Percentiles rank a stretch among this genome's conserved stretches.
Conservation (phyloP, 768 basidiomycete genomes). For the Tremella mesenterica region DNA sequence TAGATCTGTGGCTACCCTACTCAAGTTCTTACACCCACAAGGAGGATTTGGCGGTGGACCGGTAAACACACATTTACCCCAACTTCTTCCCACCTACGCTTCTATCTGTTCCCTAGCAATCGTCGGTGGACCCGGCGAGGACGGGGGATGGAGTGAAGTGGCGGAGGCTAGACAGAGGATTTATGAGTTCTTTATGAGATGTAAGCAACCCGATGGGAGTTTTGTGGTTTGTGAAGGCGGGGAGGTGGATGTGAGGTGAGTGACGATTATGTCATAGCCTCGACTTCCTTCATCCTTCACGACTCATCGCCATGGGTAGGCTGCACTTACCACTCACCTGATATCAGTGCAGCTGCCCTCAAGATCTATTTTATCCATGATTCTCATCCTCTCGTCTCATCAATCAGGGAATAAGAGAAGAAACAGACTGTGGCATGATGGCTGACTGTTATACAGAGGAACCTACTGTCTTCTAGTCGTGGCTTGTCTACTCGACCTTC, state of each 20-base stretch:
- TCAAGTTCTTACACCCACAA: slow-evolving; percentile 70
- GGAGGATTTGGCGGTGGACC: slow-evolving; percentile 89
- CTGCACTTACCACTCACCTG: too few species aligned
- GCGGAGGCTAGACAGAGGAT: slow-evolving; percentile 68
- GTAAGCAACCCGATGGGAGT: slow-evolving; percentile 88
- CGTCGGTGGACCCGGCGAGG: slow-evolving; percentile 60
- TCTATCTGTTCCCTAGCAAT: slow-evolving; percentile 75
- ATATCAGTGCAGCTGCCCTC: too few species aligned
- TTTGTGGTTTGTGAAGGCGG: slow-evolving; percentile 79
- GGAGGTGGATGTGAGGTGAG: slow-evolving; percentile 87
- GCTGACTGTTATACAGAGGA: slow-evolving; percentile 52
- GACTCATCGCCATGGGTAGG: not conserved
- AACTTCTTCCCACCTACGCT: slow-evolving; percentile 84
- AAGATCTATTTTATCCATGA: too few species aligned
- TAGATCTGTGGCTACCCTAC: slow-evolving; percentile 71
- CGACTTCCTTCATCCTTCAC: too few species aligned
- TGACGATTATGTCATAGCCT: slow-evolving; percentile 5
- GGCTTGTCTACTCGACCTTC: slow-evolving; percentile 70
- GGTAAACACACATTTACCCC: slow-evolving; percentile 64
- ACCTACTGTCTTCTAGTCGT: slow-evolving; percentile 83
- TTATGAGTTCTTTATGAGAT: slow-evolving; percentile 79
- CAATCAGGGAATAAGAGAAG: too few species aligned
- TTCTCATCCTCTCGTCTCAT: too few species aligned
- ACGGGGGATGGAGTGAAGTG: slow-evolving; percentile 55
- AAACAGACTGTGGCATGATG: not conserved